Evolutionary conservation across 306 rosid species (phyloP).

Genomic region (Prunus salicina): DNA sequence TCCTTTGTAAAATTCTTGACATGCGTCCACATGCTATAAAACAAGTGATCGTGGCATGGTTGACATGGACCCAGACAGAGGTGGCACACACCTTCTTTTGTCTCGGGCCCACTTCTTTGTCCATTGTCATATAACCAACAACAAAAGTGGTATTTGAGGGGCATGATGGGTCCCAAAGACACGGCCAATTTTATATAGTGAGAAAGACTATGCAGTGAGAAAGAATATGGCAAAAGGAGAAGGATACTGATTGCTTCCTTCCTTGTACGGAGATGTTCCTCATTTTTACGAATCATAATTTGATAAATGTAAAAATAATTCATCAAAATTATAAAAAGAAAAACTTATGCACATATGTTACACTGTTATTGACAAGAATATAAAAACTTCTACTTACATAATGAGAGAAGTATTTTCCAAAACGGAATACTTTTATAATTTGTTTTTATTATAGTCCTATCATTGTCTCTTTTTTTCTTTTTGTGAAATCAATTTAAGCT

Average conservation of each 20-base stretch:
- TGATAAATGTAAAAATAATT: no score
- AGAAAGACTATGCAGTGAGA: not conserved
- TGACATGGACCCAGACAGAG: slow-evolving; percentile 15
- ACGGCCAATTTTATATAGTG: not conserved
- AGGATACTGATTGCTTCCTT: no score
- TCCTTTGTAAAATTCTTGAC: not conserved
- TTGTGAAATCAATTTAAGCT: not conserved
- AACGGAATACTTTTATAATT: not conserved
- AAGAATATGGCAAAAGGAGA: not conserved
- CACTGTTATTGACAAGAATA: no score
- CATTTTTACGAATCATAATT: no score
- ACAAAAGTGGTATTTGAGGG: not conserved
- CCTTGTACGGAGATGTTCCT: no score
- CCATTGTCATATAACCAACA: slow-evolving; percentile 7
- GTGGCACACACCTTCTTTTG: slow-evolving; percentile 42
- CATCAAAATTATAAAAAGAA: no score
- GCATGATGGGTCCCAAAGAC: not conserved
- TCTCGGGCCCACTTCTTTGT: slow-evolving; percentile 29
- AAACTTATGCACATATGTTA: accelerated
- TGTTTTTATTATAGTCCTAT: not conserved
- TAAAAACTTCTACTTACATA: no score
- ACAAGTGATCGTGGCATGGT: slow-evolving; percentile 12
- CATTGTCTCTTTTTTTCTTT: not conserved
- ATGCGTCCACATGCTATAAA: not conserved
- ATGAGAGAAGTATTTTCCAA: no score